Evolutionary conservation across 352 stramenopile species (phyloP), one percentile per base, ranked within the genome.

Genomic region (Phytopythium kandeliae): DNA sequence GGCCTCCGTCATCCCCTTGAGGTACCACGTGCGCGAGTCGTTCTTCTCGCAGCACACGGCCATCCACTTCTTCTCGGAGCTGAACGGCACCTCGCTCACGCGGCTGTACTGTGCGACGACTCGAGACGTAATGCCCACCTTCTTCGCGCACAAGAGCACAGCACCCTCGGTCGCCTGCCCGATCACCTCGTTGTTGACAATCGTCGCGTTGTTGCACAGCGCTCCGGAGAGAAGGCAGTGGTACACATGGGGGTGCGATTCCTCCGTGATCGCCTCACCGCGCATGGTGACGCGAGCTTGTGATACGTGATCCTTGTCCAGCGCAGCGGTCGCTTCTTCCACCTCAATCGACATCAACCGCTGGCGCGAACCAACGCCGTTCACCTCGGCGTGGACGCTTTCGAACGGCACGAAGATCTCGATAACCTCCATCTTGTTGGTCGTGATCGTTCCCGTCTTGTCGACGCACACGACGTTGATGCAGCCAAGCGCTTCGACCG

Each of bases 31-130:
- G 31, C 69, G 79, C 24, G 67, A 69, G 1, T 65, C 62, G 51
- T 77, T 73, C 28, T 71, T 59, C 38, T 89, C 77, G 44, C 76
- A 86, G 48, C 76, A 88, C 22, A 98, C 92, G 58, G 97, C 95
- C 96, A 99, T 99, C 67, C 86, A 89, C 60, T 99, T 99, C 50
- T 95, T 91, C 52, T 98, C 95, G 24, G 89, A 98, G 50, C 78
- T 97, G 69, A 99, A 99, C 0, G 95, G 89, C 37, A 98, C 84
- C 70, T 98, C 92, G 33, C 86, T 85, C 1, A 93, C 68, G 45
- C 96, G 78, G 42, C 58, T 85, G 78, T 68, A 84, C 60, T 74
- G 67, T 45, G 62, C 61, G 36, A 73, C 66, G 2, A 72, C 52
- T 0, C 55, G 46, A 11, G 57, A 46, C 13, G 65, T 69, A 34